A percentile compares a stretch with the other conserved stretches of the same genome.
Evolutionary conservation across 2,329 filamentous ascomycete species (phyloP).

Genomic region (Metarhizium rileyi): DNA sequence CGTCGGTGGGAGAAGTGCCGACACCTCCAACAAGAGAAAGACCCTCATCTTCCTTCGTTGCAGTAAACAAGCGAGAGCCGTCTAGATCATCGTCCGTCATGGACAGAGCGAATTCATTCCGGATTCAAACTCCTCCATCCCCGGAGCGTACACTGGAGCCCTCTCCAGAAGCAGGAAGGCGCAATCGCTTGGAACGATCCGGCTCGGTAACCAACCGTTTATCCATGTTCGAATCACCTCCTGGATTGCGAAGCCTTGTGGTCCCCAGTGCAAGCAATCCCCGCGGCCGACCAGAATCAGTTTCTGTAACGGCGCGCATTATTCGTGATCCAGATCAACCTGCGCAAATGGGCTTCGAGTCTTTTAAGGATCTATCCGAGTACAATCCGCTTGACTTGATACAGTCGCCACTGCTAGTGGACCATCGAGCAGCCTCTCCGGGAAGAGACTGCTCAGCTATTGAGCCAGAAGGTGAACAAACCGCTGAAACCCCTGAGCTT

Average conservation of each 20-base stretch:
- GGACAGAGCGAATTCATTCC: constrained; percentile 33
- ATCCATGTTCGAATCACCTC: constrained; percentile 41
- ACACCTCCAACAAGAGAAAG: constrained; percentile 22
- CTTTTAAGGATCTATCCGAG: constrained; percentile 32
- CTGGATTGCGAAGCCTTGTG: constrained; percentile 7
- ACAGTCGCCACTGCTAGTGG: constrained; percentile 49
- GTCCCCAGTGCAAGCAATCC: constrained; percentile 21
- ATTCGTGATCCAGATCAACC: constrained; percentile 51
- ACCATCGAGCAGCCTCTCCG: constrained; percentile 34
- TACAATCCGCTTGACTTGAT: constrained; percentile 42
- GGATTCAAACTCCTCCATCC: constrained; percentile 19
- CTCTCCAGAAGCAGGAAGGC: constrained; percentile 32
- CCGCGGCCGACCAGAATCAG: constrained; percentile 56
- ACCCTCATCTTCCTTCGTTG: constrained; percentile 47
- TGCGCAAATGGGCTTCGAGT: constrained; percentile 30
- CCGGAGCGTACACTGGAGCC: constrained; percentile 34
- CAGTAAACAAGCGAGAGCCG: constrained; percentile 42
- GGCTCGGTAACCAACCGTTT: constrained; percentile 46
- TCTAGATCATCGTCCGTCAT: constrained; percentile 35
- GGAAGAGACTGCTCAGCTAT: constrained; percentile 18
- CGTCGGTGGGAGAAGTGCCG: constrained; percentile 20
- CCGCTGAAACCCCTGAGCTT: constrained; percentile 26
- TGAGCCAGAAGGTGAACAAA: constrained; percentile 28
- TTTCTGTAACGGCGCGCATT: constrained; percentile 83
- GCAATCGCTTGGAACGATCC: constrained; percentile 34